A percentile compares a stretch with the other conserved stretches of the same genome.
phyloP scores from a whole-genome alignment of 2,329 filamentous ascomycete genomes.

The Colletotrichum camelliae region DNA sequence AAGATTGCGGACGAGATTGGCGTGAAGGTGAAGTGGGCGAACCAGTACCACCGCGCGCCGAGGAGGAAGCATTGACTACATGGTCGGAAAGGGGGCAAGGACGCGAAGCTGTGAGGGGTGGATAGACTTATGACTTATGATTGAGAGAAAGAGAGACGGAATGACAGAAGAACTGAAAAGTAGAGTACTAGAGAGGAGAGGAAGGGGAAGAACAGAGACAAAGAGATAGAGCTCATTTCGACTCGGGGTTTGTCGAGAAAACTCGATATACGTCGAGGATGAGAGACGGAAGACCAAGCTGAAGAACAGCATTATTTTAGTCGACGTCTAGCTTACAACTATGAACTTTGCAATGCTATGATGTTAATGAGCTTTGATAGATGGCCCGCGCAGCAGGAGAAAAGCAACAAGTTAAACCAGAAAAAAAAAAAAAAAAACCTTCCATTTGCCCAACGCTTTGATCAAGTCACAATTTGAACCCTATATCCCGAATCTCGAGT shows the following conservation, averaged over 20 bases:
- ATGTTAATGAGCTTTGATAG: too few relatives aligned
- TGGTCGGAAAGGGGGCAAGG: not conserved
- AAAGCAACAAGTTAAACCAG: too few relatives aligned
- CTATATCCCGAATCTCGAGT: not conserved
- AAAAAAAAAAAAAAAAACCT: not conserved
- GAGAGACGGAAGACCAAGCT: too few relatives aligned
- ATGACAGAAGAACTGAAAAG: not conserved
- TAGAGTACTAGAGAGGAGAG: not conserved
- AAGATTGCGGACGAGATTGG: conserved; percentile 74
- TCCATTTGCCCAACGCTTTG: not conserved
- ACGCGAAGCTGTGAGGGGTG: not conserved
- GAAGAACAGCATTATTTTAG: too few relatives aligned
- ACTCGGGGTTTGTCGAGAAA: too few relatives aligned
- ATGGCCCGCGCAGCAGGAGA: too few relatives aligned
- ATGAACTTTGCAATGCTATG: too few relatives aligned
- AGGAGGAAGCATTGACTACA: conserved; percentile 29
- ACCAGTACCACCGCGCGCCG: conserved; percentile 60
- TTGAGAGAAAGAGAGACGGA: too few relatives aligned
- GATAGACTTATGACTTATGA: not conserved
- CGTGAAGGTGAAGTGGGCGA: conserved; percentile 73
- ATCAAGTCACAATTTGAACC: not conserved
- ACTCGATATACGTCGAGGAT: too few relatives aligned
- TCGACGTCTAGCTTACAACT: too few relatives aligned
- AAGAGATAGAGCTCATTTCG: not conserved
- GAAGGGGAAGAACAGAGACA: not conserved